These are phyloP conservation scores for Phytopythium aichiense DNA, from an alignment of 352 stramenopile genomes.

Conservation along the genomic window DNA sequence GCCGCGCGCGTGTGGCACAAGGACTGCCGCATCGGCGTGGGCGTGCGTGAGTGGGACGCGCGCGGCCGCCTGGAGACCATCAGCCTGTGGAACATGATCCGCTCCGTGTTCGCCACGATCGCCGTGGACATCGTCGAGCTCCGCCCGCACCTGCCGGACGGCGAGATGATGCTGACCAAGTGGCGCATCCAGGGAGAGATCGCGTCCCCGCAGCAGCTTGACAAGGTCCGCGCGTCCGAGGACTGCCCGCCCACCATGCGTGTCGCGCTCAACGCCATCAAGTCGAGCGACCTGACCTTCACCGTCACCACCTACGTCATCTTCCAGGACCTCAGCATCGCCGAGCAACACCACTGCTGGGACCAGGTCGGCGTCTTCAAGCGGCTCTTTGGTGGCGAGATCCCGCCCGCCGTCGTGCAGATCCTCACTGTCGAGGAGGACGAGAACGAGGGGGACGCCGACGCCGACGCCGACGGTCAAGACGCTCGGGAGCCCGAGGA, in stretches of 20 bases:
- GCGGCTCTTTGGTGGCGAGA: slow-evolving; percentile 71
- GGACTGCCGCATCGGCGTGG: slow-evolving; percentile 67
- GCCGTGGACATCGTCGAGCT: slow-evolving; percentile 79
- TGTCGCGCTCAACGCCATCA: slow-evolving; percentile 66
- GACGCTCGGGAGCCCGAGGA: background rate
- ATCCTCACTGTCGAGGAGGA: slow-evolving; percentile 51
- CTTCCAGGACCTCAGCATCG: slow-evolving; percentile 67
- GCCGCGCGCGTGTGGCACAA: slow-evolving; percentile 70
- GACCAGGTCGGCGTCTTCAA: slow-evolving; percentile 83
- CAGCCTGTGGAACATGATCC: slow-evolving; percentile 80
- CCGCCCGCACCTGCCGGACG: slow-evolving; percentile 64
- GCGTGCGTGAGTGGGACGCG: slow-evolving; percentile 77
- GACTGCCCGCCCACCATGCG: slow-evolving; percentile 69
- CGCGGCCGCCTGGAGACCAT: slow-evolving; percentile 67
- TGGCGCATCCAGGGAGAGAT: slow-evolving; percentile 81
- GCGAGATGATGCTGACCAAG: slow-evolving; percentile 83
- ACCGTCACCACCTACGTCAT: slow-evolving; percentile 83
- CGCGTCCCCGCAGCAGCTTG: slow-evolving; percentile 50
- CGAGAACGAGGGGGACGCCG: background rate
- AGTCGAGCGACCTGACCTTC: slow-evolving; percentile 79
- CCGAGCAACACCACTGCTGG: slow-evolving; percentile 79
- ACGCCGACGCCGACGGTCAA: background rate
- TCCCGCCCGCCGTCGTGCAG: slow-evolving; percentile 44
- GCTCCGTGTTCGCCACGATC: slow-evolving; percentile 72
- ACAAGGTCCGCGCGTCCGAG: slow-evolving; percentile 59